phyloP scores from a whole-genome alignment of 2,329 filamentous ascomycete species.

The Leptographium radiaticola region DNA sequence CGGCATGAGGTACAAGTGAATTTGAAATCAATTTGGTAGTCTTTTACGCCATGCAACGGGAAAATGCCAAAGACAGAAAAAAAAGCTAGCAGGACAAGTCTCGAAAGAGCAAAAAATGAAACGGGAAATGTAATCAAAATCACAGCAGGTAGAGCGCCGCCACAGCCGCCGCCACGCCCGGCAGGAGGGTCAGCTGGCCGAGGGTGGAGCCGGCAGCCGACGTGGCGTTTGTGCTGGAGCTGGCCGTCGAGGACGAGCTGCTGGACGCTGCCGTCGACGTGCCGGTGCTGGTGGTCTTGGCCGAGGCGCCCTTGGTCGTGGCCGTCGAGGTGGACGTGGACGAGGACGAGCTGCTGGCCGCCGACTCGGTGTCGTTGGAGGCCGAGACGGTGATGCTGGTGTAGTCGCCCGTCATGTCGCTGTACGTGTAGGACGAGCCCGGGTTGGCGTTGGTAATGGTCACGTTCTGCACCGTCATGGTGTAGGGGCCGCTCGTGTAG shows the following conservation, averaged over 20 bases:
- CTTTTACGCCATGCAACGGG: too few species aligned
- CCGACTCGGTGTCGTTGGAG: not conserved
- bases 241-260: not conserved
- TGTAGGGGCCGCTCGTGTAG: conserved; percentile 6
- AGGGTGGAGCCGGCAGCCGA: not conserved
- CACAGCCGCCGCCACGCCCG: not conserved
- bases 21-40: too few species aligned
- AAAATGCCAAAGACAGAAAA: too few species aligned
- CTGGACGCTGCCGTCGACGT: not conserved
- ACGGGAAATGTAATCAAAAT: not conserved
- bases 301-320: not conserved
- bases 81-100: not conserved
- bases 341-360: too few species aligned
- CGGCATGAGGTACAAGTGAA: too few species aligned
- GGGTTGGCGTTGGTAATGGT: conserved; percentile 7
- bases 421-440: conserved; percentile 5
- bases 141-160: not conserved
- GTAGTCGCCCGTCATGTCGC: conserved; percentile 4
- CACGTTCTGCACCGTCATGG: conserved; percentile 8
- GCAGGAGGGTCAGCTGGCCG: not conserved
- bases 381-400: conserved; percentile 4
- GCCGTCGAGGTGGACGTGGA: not conserved
- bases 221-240: too few species aligned
- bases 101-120: not conserved
- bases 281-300: not conserved